phyloP scores from a whole-genome alignment of 1,284 basidiomycete species.

The Ganoderma meredithae region DNA sequence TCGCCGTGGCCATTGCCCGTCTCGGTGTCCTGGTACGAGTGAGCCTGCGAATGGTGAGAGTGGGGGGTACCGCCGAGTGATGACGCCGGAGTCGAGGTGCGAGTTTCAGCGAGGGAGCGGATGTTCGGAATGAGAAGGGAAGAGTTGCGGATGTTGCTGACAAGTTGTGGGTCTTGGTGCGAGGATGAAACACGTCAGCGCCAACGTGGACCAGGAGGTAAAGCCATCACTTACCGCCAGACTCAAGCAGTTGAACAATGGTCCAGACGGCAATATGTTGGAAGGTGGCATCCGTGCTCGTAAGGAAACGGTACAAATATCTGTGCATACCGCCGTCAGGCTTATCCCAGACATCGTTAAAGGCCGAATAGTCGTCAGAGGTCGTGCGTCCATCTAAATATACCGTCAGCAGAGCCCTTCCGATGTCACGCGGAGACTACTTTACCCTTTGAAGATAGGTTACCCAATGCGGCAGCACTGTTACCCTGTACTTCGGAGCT shows the following conservation, averaged over 20 bases:
- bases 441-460: slow-evolving; percentile 93
- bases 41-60: slow-evolving; percentile 71
- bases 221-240: slow-evolving; percentile 66
- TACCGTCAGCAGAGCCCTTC: slow-evolving; percentile 9
- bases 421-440: slow-evolving; percentile 12
- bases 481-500: slow-evolving; percentile 99
- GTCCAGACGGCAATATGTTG: slow-evolving; percentile 99
- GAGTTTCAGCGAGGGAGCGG: slow-evolving; percentile 79
- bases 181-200: slow-evolving; percentile 14
- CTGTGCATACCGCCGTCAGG: slow-evolving; percentile 97
- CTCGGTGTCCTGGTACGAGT: slow-evolving; percentile 84
- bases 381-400: slow-evolving; percentile 79
- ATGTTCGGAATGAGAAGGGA: slow-evolving; percentile 85
- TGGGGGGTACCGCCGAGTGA: slow-evolving; percentile 74
- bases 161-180: slow-evolving; percentile 80
- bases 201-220: slow-evolving; percentile 6
- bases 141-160: slow-evolving; percentile 88
- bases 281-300: slow-evolving; percentile 97
- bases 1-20: slow-evolving; percentile 85
- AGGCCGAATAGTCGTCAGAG: slow-evolving; percentile 96
- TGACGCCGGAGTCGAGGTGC: slow-evolving; percentile 74
- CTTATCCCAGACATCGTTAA: slow-evolving; percentile 98
- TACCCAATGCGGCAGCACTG: slow-evolving; percentile 96
- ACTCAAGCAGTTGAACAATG: slow-evolving; percentile 96
- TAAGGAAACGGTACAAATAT: slow-evolving; percentile 95